Conservation (phyloP, 345 rosid species). For the Populus nigra region DNA sequence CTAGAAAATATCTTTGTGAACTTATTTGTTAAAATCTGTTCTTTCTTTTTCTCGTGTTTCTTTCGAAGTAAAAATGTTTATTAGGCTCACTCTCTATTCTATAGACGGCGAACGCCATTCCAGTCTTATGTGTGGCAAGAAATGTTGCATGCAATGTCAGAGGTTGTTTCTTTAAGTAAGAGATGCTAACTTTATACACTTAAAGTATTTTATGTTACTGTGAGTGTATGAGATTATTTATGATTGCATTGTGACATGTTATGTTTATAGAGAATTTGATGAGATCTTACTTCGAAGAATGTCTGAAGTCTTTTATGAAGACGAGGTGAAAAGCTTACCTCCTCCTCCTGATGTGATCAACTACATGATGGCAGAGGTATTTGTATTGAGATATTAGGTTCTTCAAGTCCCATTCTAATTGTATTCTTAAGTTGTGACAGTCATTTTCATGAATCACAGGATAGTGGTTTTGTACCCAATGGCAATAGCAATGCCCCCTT, state of each 20-base stretch:
- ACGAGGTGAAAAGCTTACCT: conserved; percentile 72
- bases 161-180: conserved; percentile 95
- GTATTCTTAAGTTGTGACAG: conserved; percentile 8
- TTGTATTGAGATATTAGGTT: conserved; percentile 11
- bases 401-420: conserved; percentile 4
- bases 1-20: conserved; percentile 18
- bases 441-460: conserved; percentile 47
- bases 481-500: conserved; percentile 54
- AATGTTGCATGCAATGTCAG: conserved; percentile 99
- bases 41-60: conserved; percentile 2
- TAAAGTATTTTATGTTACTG: conserved; percentile 4
- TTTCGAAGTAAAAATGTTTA: conserved; percentile 11
- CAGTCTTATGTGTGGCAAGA: conserved; percentile 92
- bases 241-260: conserved; percentile 5
- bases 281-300: conserved; percentile 72
- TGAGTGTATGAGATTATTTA: not conserved
- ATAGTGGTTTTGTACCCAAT: conserved; percentile 66
- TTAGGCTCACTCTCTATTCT: conserved; percentile 1
- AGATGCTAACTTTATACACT: conserved; percentile 15
- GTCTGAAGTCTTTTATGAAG: conserved; percentile 81
- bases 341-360: conserved; percentile 89
- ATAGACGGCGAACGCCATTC: conserved; percentile 80
- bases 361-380: conserved; percentile 90
- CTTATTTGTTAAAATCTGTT: conserved; percentile 6
- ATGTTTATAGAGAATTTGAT: conserved; percentile 84